Percentiles rank a stretch among this genome's conserved stretches.
phyloP scores from a whole-genome alignment of 1,284 basidiomycete species.

The Rhodotorula sp. region DNA sequence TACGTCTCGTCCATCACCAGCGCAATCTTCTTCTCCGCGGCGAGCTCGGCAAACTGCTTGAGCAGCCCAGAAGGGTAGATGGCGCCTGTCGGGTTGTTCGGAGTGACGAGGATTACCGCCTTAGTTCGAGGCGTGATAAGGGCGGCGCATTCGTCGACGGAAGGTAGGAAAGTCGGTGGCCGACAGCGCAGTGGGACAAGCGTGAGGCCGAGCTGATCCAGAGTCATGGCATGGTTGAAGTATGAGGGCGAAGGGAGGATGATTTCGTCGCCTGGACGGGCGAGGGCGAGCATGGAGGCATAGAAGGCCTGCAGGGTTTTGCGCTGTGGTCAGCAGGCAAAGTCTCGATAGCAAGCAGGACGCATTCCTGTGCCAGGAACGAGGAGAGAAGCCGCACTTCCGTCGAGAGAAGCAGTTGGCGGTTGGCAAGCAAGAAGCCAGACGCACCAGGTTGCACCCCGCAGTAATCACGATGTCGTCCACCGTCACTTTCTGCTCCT shows the following conservation, averaged over 20 bases:
- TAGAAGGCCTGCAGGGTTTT: conserved; percentile 74
- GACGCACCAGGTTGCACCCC: conserved; percentile 52
- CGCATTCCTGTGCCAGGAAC: too few species aligned
- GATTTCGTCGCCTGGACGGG: conserved; percentile 69
- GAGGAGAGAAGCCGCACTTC: too few species aligned
- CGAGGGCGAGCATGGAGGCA: conserved; percentile 64
- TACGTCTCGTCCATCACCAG: conserved; percentile 82
- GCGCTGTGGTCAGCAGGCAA: too few species aligned
- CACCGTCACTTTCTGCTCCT: neutral
- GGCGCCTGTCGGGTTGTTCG: conserved; percentile 75
- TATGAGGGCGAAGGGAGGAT: conserved; percentile 72
- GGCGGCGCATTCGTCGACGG: conserved; percentile 53
- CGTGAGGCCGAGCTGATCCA: conserved; percentile 51
- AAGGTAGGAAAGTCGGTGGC: conserved; percentile 66
- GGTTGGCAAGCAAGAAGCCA: conserved; percentile 14
- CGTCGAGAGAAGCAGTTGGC: neutral
- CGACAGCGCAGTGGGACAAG: conserved; percentile 59
- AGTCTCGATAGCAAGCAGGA: too few species aligned
- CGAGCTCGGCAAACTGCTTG: conserved; percentile 64
- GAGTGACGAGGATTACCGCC: conserved; percentile 72
- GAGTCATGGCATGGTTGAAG: conserved; percentile 32
- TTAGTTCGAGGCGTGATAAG: conserved; percentile 62
- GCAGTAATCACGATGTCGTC: conserved; percentile 57
- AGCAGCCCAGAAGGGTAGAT: conserved; percentile 65
- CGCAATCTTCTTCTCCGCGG: conserved; percentile 60